A percentile compares a stretch with the other conserved stretches of the same genome.
These are phyloP conservation scores for Viola pubescens DNA, from an alignment of 441 rosid genomes.

Conservation along the genomic window DNA sequence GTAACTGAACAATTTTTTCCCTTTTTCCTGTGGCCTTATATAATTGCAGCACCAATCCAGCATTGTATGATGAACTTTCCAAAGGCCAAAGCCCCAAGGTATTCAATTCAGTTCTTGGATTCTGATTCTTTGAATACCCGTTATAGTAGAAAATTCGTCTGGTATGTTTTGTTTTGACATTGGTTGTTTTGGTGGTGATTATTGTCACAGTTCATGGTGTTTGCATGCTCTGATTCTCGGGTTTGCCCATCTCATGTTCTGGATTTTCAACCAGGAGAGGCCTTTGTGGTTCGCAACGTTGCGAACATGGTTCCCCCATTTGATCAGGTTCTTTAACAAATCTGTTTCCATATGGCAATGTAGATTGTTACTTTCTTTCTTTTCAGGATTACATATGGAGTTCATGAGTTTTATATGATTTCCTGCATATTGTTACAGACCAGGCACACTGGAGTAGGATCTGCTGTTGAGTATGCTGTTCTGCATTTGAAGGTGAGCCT, in stretches of 20 bases:
- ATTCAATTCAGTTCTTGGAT: background rate
- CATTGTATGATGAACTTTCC: constrained; percentile 62
- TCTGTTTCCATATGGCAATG: background rate
- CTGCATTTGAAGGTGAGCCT: constrained; percentile 80
- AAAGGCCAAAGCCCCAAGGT: constrained; percentile 96
- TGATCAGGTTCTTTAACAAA: constrained; percentile 44
- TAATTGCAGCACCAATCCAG: constrained; percentile 56
- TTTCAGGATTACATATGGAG: background rate
- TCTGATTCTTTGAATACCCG: background rate
- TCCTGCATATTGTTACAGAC: constrained; percentile 27
- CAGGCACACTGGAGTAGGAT: constrained; percentile 61
- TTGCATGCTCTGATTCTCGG: constrained; percentile 94
- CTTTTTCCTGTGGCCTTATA: background rate
- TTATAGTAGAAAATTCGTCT: no score
- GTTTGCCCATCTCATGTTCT: constrained; percentile 93
- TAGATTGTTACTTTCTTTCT: background rate
- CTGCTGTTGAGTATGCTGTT: constrained; percentile 93
- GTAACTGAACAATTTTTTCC: background rate
- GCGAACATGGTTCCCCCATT: constrained; percentile 89
- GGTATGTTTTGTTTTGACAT: background rate
- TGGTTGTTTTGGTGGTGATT: background rate
- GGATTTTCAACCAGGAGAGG: constrained; percentile 91
- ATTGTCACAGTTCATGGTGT: constrained; percentile 75
- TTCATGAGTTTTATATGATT: background rate
- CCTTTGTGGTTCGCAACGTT: constrained; percentile 87